A percentile compares a stretch with the other conserved stretches of the same genome.
Conservation (phyloP, 2,329 filamentous ascomycete genomes). For the Microdochium bolleyi region DNA sequence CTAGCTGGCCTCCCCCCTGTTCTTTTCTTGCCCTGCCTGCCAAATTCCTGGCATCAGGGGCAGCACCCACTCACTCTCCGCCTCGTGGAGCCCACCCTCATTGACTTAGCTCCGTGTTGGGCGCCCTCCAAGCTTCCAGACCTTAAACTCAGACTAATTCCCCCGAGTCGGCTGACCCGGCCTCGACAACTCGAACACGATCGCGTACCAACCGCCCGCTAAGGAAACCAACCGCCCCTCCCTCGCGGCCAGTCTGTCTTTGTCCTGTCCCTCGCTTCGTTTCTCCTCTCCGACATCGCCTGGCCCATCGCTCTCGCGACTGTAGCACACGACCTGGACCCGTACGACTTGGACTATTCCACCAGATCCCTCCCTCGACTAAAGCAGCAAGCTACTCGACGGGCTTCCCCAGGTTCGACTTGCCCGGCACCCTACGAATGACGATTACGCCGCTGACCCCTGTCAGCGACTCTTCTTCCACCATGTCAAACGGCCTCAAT, state of each 20-base stretch:
- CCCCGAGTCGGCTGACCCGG: background rate
- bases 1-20: no score
- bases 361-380: background rate
- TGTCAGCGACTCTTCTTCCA: constrained; percentile 18
- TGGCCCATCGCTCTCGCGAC: background rate
- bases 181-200: background rate
- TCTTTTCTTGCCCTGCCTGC: no score
- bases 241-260: background rate
- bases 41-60: no score
- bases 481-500: constrained; percentile 22
- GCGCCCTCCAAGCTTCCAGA: no score
- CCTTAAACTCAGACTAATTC: no score
- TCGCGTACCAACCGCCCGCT: background rate
- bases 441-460: constrained; percentile 15
- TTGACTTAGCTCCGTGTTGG: no score
- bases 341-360: background rate
- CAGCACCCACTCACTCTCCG: no score
- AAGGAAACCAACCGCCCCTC: background rate
- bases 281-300: background rate
- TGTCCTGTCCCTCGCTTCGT: background rate
- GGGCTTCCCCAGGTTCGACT: background rate
- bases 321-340: background rate
- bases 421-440: constrained; percentile 3
- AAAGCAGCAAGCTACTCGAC: background rate
- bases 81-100: no score